Base-by-base conservation (phyloP, 1,139 yeast genomes). In the Saccharomyces pastorianus region DNA sequence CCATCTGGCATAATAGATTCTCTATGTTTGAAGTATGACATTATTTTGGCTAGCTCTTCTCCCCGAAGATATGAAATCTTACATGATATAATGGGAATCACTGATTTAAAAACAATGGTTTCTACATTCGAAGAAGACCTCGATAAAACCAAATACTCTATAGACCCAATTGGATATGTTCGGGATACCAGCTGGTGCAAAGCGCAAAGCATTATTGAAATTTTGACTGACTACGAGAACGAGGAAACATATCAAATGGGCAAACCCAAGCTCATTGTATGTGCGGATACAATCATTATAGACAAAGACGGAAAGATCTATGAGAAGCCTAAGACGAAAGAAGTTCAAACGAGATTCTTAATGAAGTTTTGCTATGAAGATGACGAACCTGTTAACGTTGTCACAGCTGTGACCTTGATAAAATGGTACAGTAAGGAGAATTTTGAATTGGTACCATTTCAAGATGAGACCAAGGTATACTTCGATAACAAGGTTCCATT, bases 281-380 rank as follows among this genome's bases (percentile, higher is more conserved):
- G 95, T 1, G 71, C 75, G 1, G 93, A 96, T n/a, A 98, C 95
- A 65, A 89, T 97, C 0, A 79, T 93, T 8, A 81, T 91, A n/a
- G 81, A 82, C 26, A 74, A 81, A 50, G 76, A 79, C 48, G 83
- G 82, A 3, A 64, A 69, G 29, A 81, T 91, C 9, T 78, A 83
- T 59, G 98, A 91, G 67, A 93, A 93, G 68, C 99, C 99, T 0
- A 67, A 65, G 6, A 73, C 76, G 6, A 75, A 75, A 54, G 73
- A 72, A 53, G 78, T 67, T 58, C 90, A 89, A 68, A 75, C 68
- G 48, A 65, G 53, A 26, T 77, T 73, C 77, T 77, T 80, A 61
- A 72, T 71, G 59, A 63, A 56, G 31, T 76, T 76, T 63, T 76
- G 78, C 51, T 82, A 74, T 62, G 76, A 67, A 49, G 68, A 59